Evolutionary conservation across 345 rosid genomes (phyloP), one percentile per base, ranked within the genome.

Genomic region (Murraya paniculata): DNA sequence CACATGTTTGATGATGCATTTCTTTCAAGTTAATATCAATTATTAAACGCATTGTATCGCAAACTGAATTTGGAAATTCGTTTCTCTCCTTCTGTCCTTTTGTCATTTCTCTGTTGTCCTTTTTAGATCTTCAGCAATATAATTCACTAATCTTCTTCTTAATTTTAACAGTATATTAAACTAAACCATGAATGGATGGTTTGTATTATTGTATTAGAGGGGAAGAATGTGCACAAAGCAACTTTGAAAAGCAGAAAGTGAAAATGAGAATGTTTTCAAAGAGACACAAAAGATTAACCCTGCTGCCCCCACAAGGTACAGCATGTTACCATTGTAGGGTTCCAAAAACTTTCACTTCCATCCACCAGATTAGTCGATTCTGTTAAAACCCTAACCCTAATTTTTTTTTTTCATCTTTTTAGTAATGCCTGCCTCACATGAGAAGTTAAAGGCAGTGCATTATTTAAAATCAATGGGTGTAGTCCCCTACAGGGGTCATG

Each of bases 221-320:
- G 82, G 77, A 71, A 71, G 87, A 86, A 86, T 78, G 83, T 73
- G 66, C 19, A 81, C 85, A 85, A 82, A 79, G 86, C 89, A 78
- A 82, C 82, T 72, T 78, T 82, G 25, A 60, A 78, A 77, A 38
- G 22, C 25, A 30, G 21, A 61, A 31, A 74, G 9, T 62, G 9
- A 22, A 30, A 68, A 79, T 71, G 68, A 77, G 82, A 83, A 83
- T 82, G 86, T 82, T 79, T 48, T 24, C 24, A 64, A 72, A 79
- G 36, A 73, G 30, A 75, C 76, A 78, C 25, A 39, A 80, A 62
- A 30, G 70, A 74, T 84, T 73, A 78, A 83, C 70, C 78, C 33
- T 69, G 73, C 30, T 73, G 77, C 71, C 83, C 87, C 86, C 80
- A 73, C 83, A 62, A 56, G 80, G 33, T 21, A 76, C 82, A 79